These are phyloP conservation scores for Candida golubevii DNA, from an alignment of 805 yeast species.

Conservation along the genomic window DNA sequence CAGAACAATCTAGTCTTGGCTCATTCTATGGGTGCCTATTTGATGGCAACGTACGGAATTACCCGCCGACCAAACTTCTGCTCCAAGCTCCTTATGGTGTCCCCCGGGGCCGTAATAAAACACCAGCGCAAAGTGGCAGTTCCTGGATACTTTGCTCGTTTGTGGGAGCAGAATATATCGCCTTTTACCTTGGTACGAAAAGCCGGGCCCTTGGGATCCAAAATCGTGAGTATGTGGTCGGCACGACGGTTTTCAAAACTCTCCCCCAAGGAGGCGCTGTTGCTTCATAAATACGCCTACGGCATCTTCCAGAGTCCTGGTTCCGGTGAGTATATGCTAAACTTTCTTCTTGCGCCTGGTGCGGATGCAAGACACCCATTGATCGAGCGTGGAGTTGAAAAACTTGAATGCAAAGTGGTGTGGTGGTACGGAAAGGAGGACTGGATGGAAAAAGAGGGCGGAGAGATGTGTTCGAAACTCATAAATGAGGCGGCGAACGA, in stretches of 20 bases:
- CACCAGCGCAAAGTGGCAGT: constrained; percentile 42
- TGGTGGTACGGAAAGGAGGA: constrained; percentile 87
- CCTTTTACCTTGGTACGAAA: constrained; percentile 80
- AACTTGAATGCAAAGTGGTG: constrained; percentile 53
- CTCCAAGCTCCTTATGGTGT: constrained; percentile 66
- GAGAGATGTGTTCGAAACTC: constrained; percentile 34
- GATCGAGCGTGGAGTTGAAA: constrained; percentile 43
- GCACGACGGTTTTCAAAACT: constrained; percentile 70
- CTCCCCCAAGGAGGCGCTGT: constrained; percentile 38
- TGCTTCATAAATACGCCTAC: constrained; percentile 76
- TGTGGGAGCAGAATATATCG: constrained; percentile 85
- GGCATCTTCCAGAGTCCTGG: constrained; percentile 83
- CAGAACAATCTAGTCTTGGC: constrained; percentile 59
- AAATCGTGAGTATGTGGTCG: constrained; percentile 86
- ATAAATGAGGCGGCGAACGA: constrained; percentile 22
- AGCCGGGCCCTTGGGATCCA: constrained; percentile 80
- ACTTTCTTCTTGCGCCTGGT: constrained; percentile 83
- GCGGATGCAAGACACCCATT: constrained; percentile 83
- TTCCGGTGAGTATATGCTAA: constrained; percentile 89
- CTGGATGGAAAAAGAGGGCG: constrained; percentile 57
- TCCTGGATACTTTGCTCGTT: constrained; percentile 71
- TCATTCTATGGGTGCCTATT: constrained; percentile 91
- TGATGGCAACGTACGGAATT: constrained; percentile 64
- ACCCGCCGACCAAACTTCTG: constrained; percentile 54
- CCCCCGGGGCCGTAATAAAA: constrained; percentile 82